Evolutionary conservation across 1,284 basidiomycete species (phyloP).

Genomic region (Tilletia indica): DNA sequence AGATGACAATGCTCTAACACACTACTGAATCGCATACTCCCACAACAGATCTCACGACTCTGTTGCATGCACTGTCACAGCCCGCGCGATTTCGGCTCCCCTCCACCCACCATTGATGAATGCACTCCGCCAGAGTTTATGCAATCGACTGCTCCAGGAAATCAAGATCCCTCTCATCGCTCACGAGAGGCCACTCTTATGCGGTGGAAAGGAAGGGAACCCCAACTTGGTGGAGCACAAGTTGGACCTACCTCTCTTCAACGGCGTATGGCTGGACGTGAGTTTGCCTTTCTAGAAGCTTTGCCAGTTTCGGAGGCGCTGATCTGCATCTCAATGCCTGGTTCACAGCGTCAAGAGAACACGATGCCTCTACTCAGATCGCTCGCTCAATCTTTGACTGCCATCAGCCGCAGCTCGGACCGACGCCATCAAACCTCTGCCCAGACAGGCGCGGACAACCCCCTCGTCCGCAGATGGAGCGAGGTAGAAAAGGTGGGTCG

Average conservation of each 20-base stretch:
- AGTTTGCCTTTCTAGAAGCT: neutral
- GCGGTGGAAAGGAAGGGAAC: neutral
- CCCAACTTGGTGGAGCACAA: neutral
- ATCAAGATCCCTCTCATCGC: neutral
- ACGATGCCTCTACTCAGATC: neutral
- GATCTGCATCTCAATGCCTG: neutral
- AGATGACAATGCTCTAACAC: no score
- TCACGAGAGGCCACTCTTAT: neutral
- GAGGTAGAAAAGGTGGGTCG: neutral
- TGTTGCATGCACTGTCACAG: constrained; percentile 1
- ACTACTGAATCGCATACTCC: no score
- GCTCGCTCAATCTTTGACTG: neutral
- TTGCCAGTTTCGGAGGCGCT: neutral
- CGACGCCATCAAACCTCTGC: neutral
- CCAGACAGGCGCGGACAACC: neutral
- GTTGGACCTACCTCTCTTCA: neutral
- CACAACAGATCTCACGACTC: neutral
- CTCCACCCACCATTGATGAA: neutral
- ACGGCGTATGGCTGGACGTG: constrained; percentile 6
- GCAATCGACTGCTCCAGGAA: neutral
- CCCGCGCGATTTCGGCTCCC: neutral
- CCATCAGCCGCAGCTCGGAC: neutral
- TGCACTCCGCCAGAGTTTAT: neutral
- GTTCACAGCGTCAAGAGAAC: neutral
- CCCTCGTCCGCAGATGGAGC: neutral